These are phyloP conservation scores for Lecanicillium sp. DNA, from an alignment of 2,329 filamentous ascomycete species.

Conservation along the genomic window DNA sequence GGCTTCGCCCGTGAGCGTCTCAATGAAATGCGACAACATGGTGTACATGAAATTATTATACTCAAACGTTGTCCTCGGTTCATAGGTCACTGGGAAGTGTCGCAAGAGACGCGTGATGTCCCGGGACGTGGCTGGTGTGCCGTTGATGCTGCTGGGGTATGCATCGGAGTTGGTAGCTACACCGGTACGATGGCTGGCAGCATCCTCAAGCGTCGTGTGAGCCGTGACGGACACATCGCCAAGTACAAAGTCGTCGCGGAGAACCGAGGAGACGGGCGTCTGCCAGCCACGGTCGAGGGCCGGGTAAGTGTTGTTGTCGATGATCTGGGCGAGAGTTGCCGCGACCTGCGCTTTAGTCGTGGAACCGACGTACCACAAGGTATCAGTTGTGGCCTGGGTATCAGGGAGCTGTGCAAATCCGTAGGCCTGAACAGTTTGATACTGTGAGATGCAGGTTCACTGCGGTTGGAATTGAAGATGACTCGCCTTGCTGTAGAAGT, in stretches of 20 bases:
- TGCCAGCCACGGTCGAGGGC: slow-evolving; percentile 35
- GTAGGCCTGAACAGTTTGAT: slow-evolving; percentile 24
- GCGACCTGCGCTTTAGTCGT: slow-evolving; percentile 51
- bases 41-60: slow-evolving; percentile 49
- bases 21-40: slow-evolving; percentile 38
- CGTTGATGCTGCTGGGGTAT: slow-evolving; percentile 22
- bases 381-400: slow-evolving; percentile 36
- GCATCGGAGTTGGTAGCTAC: slow-evolving; percentile 36
- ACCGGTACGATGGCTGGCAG: slow-evolving; percentile 47
- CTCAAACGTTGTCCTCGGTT: slow-evolving; percentile 39
- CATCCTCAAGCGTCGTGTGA: slow-evolving; percentile 48
- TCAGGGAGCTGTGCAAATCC: slow-evolving; percentile 28
- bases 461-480: too few species aligned
- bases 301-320: slow-evolving; percentile 34
- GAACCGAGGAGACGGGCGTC: slow-evolving; percentile 39
- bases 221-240: slow-evolving; percentile 38
- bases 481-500: slow-evolving; percentile 33
- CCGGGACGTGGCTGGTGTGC: slow-evolving; percentile 23
- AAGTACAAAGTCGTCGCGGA: slow-evolving; percentile 48
- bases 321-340: slow-evolving; percentile 42
- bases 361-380: slow-evolving; percentile 50
- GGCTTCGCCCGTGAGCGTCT: slow-evolving; percentile 32
- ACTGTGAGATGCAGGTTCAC: not conserved
- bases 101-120: slow-evolving; percentile 39
- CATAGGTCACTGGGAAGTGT: slow-evolving; percentile 36